These are phyloP conservation scores for Lindgomyces ingoldianus DNA, from an alignment of 495 filamentous ascomycete genomes.

Conservation along the genomic window DNA sequence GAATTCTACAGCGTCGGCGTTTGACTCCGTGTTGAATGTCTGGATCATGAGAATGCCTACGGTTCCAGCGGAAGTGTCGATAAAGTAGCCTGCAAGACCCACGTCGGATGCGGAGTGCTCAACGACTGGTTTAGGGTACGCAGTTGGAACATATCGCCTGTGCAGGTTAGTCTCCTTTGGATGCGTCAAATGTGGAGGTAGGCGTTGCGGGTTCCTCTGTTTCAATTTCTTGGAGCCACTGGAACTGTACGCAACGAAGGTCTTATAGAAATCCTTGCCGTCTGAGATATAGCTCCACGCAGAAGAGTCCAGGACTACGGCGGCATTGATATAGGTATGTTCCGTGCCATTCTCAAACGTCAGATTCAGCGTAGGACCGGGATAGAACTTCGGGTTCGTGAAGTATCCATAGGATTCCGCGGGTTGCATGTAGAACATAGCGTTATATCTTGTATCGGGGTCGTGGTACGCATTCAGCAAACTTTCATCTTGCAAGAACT, in stretches of 20 bases:
- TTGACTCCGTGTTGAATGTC: constrained; percentile 32
- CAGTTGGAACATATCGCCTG: constrained; percentile 11
- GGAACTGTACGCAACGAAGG: constrained; percentile 6
- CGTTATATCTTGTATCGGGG: constrained; percentile 35
- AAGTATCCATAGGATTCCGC: constrained; percentile 34
- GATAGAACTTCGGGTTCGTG: constrained; percentile 31
- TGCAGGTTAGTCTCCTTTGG: constrained; percentile 9
- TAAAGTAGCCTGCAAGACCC: constrained; percentile 33
- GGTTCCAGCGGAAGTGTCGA: constrained; percentile 22
- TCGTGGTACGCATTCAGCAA: constrained; percentile 31
- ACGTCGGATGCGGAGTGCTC: constrained; percentile 26
- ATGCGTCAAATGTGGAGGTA: constrained; percentile 20
- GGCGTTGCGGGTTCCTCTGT: constrained; percentile 14
- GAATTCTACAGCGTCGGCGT: constrained; percentile 22
- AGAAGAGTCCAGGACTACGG: constrained; percentile 17
- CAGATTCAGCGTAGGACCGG: constrained; percentile 24
- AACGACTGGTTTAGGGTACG: constrained; percentile 29
- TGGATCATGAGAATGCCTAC: constrained; percentile 34
- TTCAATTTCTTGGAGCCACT: constrained; percentile 18
- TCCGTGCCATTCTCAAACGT: constrained; percentile 33
- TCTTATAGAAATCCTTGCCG: constrained; percentile 29
- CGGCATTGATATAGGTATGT: constrained; percentile 24
- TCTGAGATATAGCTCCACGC: constrained; percentile 23
- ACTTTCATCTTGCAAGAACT: constrained; percentile 30
- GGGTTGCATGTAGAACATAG: constrained; percentile 36